Evolutionary conservation across 176 grass and related monocot genomes (phyloP).

Genomic region (Areca catechu): DNA sequence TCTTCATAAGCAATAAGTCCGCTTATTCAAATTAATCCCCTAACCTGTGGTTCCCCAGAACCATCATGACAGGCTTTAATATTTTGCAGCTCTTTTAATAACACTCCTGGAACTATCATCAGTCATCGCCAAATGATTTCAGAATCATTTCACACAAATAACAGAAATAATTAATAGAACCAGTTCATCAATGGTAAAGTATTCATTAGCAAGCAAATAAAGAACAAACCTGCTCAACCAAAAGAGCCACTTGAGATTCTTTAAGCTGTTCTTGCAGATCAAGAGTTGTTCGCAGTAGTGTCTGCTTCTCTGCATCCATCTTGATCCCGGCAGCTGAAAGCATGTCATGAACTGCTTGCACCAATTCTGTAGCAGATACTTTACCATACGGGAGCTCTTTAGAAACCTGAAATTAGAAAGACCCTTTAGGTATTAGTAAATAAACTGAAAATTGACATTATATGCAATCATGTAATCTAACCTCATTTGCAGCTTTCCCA

Average conservation of each 20-base stretch:
- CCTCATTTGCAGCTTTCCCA: constrained; percentile 28
- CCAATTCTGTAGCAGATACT: constrained; percentile 68
- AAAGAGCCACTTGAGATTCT: constrained; percentile 89
- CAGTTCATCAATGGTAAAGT: too few species aligned
- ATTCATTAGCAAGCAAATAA: too few species aligned
- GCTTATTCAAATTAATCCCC: too few species aligned
- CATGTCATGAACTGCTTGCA: constrained; percentile 93
- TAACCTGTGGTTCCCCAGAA: too few species aligned
- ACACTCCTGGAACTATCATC: too few species aligned
- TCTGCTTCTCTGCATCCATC: constrained; percentile 83
- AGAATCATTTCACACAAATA: too few species aligned
- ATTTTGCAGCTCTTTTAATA: neutral
- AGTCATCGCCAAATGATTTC: too few species aligned
- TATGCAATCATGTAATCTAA: constrained; percentile 21
- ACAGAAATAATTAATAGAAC: too few species aligned
- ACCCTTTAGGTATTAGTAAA: constrained; percentile 1
- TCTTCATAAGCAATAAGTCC: too few species aligned
- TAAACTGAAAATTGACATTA: neutral
- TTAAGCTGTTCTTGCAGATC: constrained; percentile 87
- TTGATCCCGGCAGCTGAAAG: constrained; percentile 76
- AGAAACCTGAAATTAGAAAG: constrained; percentile 29
- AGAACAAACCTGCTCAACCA: constrained; percentile 80
- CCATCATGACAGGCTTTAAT: neutral
- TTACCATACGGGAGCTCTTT: constrained; percentile 52
- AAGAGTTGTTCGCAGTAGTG: constrained; percentile 67